phyloP scores from a whole-genome alignment of 257 asterid genomes.

The Solanum peruvianum region DNA sequence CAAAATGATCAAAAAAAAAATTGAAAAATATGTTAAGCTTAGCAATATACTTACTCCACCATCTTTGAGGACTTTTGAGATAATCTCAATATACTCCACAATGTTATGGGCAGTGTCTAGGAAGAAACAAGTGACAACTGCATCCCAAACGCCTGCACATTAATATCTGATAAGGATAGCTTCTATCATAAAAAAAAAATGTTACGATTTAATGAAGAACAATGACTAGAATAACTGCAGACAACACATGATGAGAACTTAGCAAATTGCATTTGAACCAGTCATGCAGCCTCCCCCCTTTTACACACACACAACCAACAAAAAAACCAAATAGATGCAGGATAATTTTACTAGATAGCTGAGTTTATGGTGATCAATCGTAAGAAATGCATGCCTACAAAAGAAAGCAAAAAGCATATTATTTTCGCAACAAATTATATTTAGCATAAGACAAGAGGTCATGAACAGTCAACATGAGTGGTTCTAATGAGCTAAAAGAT shows the following conservation, averaged over 20 bases:
- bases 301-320: background rate
- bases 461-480: background rate
- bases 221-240: background rate
- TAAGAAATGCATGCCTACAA: background rate
- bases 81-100: constrained; percentile 79
- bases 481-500: background rate
- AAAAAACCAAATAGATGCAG: background rate
- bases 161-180: background rate
- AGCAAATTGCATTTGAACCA: background rate
- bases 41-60: constrained; percentile 66
- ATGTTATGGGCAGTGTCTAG: constrained; percentile 97
- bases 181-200: background rate
- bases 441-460: background rate
- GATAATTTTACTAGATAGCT: background rate
- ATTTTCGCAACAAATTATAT: background rate
- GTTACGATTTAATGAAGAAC: background rate
- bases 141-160: constrained; percentile 90
- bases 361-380: background rate
- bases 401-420: background rate
- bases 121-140: constrained; percentile 95
- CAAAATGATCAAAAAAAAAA: background rate
- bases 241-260: background rate
- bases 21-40: background rate
- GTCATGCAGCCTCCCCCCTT: background rate
- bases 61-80: constrained; percentile 79